These are phyloP conservation scores for Penicillium capsulatum DNA, from an alignment of 2,329 filamentous ascomycete genomes.

Conservation along the genomic window DNA sequence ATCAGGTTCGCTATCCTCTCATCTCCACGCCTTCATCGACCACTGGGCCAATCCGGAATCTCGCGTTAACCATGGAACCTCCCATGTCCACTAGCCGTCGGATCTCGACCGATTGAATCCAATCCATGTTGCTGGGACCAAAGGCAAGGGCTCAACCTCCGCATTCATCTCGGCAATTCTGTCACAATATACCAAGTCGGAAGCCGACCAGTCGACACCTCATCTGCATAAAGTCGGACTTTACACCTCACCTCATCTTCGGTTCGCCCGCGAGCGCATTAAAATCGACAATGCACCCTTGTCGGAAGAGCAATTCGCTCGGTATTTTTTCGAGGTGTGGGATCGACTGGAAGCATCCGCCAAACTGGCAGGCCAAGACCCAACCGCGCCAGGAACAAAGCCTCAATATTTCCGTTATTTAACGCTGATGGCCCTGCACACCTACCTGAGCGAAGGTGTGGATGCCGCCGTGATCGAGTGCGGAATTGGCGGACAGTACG, in stretches of 20 bases:
- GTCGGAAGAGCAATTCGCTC: conserved; percentile 63
- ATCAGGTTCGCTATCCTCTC: conserved; percentile 52
- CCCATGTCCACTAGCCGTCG: conserved; percentile 48
- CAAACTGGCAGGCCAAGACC: conserved; percentile 49
- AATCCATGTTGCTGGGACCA: conserved; percentile 88
- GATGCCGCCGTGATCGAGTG: conserved; percentile 81
- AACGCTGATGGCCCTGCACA: conserved; percentile 81
- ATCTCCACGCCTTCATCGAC: not conserved
- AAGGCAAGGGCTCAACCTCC: conserved; percentile 87
- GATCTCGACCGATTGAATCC: conserved; percentile 58
- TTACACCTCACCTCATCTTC: conserved; percentile 81
- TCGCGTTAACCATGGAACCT: conserved; percentile 6
- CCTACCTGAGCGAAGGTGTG: conserved; percentile 72
- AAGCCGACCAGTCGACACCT: conserved; percentile 24
- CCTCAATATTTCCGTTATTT: conserved; percentile 91
- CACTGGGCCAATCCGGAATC: no score
- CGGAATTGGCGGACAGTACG: conserved; percentile 89
- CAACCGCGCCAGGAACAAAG: conserved; percentile 57
- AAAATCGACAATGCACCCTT: conserved; percentile 71
- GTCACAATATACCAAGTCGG: conserved; percentile 52
- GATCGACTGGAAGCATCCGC: conserved; percentile 58
- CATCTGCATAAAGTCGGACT: conserved; percentile 61
- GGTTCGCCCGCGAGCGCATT: conserved; percentile 80
- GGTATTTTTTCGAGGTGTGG: conserved; percentile 83
- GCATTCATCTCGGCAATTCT: conserved; percentile 79